Evolutionary conservation across 371 early-diverging fungal species (phyloP), one percentile per base, ranked within the genome.

Genomic region (Mortierella sp.): DNA sequence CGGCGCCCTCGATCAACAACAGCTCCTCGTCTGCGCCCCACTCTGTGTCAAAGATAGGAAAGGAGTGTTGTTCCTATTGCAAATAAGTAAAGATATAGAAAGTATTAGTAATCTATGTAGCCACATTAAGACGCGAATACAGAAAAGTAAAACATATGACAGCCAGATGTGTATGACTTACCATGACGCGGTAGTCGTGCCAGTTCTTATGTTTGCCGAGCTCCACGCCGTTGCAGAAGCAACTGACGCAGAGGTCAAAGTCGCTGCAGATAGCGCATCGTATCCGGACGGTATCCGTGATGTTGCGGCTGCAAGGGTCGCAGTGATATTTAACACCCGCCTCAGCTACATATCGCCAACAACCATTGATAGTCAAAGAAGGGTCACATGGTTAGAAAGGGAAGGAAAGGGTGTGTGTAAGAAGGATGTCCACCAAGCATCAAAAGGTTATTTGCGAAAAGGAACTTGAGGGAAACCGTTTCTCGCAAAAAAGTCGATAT

Each of bases 21-120:
- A 99, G 89, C 89, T 99, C 99, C 84, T 99, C 99, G 76, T 99
- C 97, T 10, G 99, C 98, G 63, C 95, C 96, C 99, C 99, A 99
- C 71, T 95, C 93, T 32, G 90, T 89, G 32, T 95, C 94, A 79
- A 96, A 96, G 27, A 98, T 93, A 18, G 97, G 96, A 80, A 96
- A 98, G 58, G 93, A 95, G 80, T 98, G 94, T 55, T 93, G 93
- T 83, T 97, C 95, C 94, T 93, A 83, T 44, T 16, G 55, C 7
- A 32, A 73, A 11, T 60, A 49, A 12, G 43, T 54, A 29, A 63
- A 32, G 35, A 43, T 21, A 54, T 27, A 38, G 27, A 56, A 41
- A 29, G 5, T 32, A 35, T 63, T 32, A 63, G 16, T 63, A 18
- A 0, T 18, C 18, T 35, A 35, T 7, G 32, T 29, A 27, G 18